Evolutionary conservation across 345 rosid species (phyloP).

Genomic region (Bretschneidera sinensis): DNA sequence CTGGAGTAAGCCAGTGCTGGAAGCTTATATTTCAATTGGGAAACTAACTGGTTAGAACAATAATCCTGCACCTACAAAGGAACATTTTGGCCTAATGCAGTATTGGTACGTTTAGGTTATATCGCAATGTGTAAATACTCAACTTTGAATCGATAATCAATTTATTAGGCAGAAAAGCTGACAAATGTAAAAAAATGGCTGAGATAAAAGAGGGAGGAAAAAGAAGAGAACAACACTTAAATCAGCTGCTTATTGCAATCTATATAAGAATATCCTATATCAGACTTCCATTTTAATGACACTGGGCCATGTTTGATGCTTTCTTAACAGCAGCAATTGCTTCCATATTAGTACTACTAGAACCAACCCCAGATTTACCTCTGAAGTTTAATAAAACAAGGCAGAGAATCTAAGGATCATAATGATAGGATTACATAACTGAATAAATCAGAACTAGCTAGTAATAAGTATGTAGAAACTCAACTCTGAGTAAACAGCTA

Average conservation of each 20-base stretch:
- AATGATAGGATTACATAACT: not conserved
- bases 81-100: too few species aligned
- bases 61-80: not conserved
- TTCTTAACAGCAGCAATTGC: slow-evolving; percentile 35
- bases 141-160: too few species aligned
- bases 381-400: slow-evolving; percentile 25
- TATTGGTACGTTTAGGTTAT: too few species aligned
- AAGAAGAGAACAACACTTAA: too few species aligned
- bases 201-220: not conserved
- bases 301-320: slow-evolving; percentile 26
- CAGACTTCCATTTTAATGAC: slow-evolving; percentile 38
- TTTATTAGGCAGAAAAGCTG: not conserved
- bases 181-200: not conserved
- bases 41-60: not conserved
- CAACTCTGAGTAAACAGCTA: slow-evolving; percentile 44
- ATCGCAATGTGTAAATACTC: too few species aligned
- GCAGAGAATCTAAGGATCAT: slow-evolving; percentile 5
- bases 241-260: not conserved
- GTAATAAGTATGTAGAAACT: slow-evolving; percentile 7
- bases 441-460: slow-evolving; percentile 4
- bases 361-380: slow-evolving; percentile 33
- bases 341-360: slow-evolving; percentile 32
- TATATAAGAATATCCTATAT: not conserved
- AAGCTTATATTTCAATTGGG: too few species aligned
- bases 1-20: not conserved